phyloP scores from a whole-genome alignment of 163 green algal genomes.

The Volvox carteri region DNA sequence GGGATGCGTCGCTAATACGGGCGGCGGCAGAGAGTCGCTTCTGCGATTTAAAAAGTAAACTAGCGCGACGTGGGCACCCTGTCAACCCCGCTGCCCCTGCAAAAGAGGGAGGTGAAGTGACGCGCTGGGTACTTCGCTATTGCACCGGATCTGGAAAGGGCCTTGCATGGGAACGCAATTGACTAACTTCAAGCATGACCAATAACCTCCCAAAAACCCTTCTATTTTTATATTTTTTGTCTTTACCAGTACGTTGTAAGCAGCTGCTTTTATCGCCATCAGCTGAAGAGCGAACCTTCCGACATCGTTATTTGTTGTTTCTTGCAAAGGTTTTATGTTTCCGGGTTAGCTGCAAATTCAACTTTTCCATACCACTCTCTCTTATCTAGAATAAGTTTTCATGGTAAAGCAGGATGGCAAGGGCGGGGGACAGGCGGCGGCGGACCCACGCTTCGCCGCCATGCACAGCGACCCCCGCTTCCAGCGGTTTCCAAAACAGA shows the following conservation, averaged over 20 bases:
- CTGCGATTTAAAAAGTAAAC: neutral
- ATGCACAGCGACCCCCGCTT: slow-evolving; percentile 92
- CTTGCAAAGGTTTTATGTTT: neutral
- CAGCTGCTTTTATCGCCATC: neutral
- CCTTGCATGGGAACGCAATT: slow-evolving; percentile 13
- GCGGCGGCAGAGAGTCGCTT: slow-evolving; percentile 34
- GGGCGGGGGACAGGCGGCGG: slow-evolving; percentile 18
- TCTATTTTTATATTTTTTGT: neutral
- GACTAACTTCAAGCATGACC: neutral
- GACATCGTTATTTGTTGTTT: neutral
- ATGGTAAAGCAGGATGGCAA: slow-evolving; percentile 45
- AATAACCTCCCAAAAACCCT: neutral
- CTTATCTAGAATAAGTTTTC: neutral
- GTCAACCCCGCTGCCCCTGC: slow-evolving; percentile 1
- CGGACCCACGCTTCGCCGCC: slow-evolving; percentile 78
- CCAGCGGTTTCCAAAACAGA: slow-evolving; percentile 81
- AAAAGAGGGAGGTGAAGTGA: neutral
- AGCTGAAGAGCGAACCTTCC: neutral
- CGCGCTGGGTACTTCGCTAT: neutral
- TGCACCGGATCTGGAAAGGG: slow-evolving; percentile 22
- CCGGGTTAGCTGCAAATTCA: neutral
- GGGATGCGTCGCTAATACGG: neutral
- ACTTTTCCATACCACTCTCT: neutral
- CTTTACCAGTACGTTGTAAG: too few relatives aligned
- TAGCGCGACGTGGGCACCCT: slow-evolving; percentile 23